Conservation (phyloP, 306 rosid genomes). For the Mimosa bimucronata region DNA sequence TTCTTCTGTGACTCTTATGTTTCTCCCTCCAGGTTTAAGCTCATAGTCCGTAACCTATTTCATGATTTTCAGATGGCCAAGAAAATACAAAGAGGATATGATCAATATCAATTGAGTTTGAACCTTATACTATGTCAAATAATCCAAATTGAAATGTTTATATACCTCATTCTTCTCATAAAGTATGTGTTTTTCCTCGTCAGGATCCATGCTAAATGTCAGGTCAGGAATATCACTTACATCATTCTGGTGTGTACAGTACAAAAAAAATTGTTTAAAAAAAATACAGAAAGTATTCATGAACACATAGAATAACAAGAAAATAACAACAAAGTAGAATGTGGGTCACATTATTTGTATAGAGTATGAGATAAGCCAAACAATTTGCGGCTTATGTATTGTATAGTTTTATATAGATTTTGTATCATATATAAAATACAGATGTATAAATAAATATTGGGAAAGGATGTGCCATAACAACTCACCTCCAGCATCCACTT, state of each 20-base stretch:
- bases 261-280: constrained; percentile 2
- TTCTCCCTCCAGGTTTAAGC: constrained; percentile 99
- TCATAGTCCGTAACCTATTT: constrained; percentile 94
- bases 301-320: constrained; percentile 27
- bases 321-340: constrained; percentile 1
- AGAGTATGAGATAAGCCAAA: background rate
- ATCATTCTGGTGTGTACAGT: constrained; percentile 62
- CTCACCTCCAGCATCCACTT: constrained; percentile 99
- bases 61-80: constrained; percentile 32
- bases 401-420: background rate
- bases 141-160: constrained; percentile 27
- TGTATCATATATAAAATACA: background rate
- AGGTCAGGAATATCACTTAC: constrained; percentile 90
- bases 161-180: constrained; percentile 90
- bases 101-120: background rate
- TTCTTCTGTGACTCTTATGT: constrained; percentile 95
- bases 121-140: background rate
- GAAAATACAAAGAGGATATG: background rate
- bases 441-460: background rate
- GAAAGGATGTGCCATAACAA: constrained; percentile 29
- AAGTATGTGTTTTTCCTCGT: constrained; percentile 94
- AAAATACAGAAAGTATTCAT: constrained; percentile 23
- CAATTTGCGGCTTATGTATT: background rate
- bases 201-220: constrained; percentile 99
- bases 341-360: background rate